These are phyloP conservation scores for Suillus cothurnatus DNA, from an alignment of 768 basidiomycete species.

Conservation along the genomic window DNA sequence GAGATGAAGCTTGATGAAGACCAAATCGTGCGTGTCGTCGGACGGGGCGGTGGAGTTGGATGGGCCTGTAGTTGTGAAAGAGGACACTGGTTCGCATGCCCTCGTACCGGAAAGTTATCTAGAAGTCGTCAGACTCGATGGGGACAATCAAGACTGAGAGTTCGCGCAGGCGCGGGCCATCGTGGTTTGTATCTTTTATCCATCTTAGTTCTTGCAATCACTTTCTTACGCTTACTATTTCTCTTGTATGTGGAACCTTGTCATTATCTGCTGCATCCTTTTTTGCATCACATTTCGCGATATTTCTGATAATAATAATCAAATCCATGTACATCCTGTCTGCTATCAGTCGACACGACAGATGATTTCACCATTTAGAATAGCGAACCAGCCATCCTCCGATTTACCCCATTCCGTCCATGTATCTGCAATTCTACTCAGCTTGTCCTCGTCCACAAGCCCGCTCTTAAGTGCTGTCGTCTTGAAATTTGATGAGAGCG, in stretches of 20 bases:
- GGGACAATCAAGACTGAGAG: constrained; percentile 19
- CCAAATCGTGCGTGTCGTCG: constrained; percentile 72
- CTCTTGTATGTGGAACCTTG: constrained; percentile 12
- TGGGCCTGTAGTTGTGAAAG: constrained; percentile 74
- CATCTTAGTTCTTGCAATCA: not conserved
- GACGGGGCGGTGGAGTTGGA: constrained; percentile 75
- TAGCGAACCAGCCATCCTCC: constrained; percentile 37
- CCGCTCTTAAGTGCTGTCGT: constrained; percentile 31
- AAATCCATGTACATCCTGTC: not conserved
- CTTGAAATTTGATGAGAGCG: constrained; percentile 36
- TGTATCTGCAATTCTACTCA: constrained; percentile 22
- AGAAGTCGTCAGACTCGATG: constrained; percentile 50
- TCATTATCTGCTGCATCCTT: constrained; percentile 13
- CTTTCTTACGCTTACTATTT: constrained; percentile 10
- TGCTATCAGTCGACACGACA: constrained; percentile 16
- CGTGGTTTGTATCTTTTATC: not conserved
- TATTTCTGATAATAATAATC: constrained; percentile 4
- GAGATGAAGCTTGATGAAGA: constrained; percentile 84
- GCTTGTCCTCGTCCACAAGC: constrained; percentile 21
- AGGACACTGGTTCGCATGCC: constrained; percentile 53
- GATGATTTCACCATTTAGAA: constrained; percentile 38
- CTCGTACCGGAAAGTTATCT: constrained; percentile 82
- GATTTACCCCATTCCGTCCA: constrained; percentile 34
- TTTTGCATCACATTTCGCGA: not conserved
- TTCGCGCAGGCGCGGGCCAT: constrained; percentile 5